Base-by-base conservation (phyloP, 768 basidiomycete species). In the Russula sp. region DNA sequence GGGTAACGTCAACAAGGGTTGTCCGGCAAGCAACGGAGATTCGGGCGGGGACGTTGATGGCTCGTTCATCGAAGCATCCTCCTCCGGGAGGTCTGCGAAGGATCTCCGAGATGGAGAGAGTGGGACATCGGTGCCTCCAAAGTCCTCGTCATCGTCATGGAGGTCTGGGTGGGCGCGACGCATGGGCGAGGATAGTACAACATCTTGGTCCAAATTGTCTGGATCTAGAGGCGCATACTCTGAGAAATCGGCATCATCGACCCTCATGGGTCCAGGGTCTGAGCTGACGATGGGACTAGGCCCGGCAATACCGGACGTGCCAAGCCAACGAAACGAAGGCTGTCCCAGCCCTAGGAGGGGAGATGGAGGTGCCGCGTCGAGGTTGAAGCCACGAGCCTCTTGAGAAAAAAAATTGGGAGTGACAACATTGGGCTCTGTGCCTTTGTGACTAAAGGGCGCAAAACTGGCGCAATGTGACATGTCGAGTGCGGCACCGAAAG, bases 1-100 rank as follows among this genome's bases (percentile, higher is more conserved):
- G 1, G 77, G 78, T 11, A 78, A 72, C 1, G 76, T 75, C 29
- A 77, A 56, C 14, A 78, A 61, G 5, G 66, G 63, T 34, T 34
- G 63, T 34, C 63, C 63, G 29, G 52, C 10, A 11, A 51, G 47
- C 14, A 57, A 39, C n/a, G 51, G 49, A 13, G 58, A 50, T 49
- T 58, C 29, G n/a, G 46, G 57, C 3, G 54, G 62, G 7, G 54
- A 58, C 0, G 52, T 45, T n/a, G 42, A 35, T 2, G 25, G 38
- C 16, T 45, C 49, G 8, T 56, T 39, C 52, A 51, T 51, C 2
- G 14, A 9, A 16, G 10, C 36, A 49, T 65, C 66, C n/a, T 66
- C 65, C 25, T 29, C 25, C 38, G 64, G 56, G 22, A 66, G 64
- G 22, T 65, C 59, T 18, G 64, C 36, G 32, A 58, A 55, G 7